Evolutionary conservation across 164 flowering plant genomes (phyloP), one percentile per base, ranked within the genome.

Genomic region (Cinnamomum chago): DNA sequence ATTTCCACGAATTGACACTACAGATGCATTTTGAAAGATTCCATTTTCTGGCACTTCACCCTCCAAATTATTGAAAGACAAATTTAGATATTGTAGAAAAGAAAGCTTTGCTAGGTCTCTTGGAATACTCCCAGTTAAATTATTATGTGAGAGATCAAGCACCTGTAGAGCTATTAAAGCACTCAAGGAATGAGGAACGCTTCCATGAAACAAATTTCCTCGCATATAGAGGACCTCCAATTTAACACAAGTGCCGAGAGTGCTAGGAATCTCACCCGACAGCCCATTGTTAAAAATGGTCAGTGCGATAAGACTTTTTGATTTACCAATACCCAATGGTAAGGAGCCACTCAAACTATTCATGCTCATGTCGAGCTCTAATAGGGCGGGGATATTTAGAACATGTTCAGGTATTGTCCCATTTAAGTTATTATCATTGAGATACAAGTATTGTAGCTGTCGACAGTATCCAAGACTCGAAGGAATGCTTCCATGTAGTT

Each of bases 21-120:
- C 82, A 62, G 75, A 82, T 20, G 58, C 35, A 81, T 83, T 82
- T 22, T 10, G 18, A 40, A 84, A 86, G 11, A 81, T 58, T 7
- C 89, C 87, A 22, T 67, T 35, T 2, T 25, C 73, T 55, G 87
- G 85, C 24, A 84, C 83, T 52, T 80, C 81, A 7, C 86, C 87
- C 17, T 83, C 83, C 6, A 86, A 27, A 25, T 77, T 51, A 62
- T 86, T 84, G 76, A 64, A 82, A 18, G 89, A 86, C 2, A 86
- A 60, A 71, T 84, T 79, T 17, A 83, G 30, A 15, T 40, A 24
- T 13, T 40, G 30, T 51, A 83, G 35, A 14, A 18, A 51, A 3
- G 22, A 24, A n/a, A 81, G 23, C 5, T 47, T 65, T 23, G 25
- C 74, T 3, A 83, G 62, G 24, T 47, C 73, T n/a, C 18, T 14